These are phyloP conservation scores for Xerocomus minutiporus DNA, from an alignment of 1,284 basidiomycete genomes.

Conservation along the genomic window DNA sequence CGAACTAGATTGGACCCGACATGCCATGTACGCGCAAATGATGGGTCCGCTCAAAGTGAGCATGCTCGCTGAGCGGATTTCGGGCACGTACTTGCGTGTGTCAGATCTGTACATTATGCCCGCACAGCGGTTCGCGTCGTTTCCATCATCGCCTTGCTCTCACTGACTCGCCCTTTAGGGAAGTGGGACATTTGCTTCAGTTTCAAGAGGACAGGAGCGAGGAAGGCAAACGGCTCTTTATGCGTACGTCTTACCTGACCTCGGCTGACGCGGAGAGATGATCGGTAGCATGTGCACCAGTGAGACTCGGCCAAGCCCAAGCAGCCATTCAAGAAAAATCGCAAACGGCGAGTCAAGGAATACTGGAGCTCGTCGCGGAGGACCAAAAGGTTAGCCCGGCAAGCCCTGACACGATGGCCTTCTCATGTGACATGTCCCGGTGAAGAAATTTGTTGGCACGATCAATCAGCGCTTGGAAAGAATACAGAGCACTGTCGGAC, in stretches of 20 bases:
- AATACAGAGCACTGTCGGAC: slow-evolving; percentile 13
- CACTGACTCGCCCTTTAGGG: slow-evolving; percentile 1
- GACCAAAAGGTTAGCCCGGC: slow-evolving; percentile 11
- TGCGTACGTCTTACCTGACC: slow-evolving; percentile 2
- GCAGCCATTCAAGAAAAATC: slow-evolving; percentile 14
- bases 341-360: slow-evolving; percentile 13
- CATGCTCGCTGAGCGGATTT: slow-evolving; percentile 22
- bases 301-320: slow-evolving; percentile 13
- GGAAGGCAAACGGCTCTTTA: slow-evolving; percentile 14
- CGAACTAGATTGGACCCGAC: slow-evolving; percentile 15
- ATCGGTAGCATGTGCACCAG: background rate
- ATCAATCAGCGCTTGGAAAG: slow-evolving; percentile 13
- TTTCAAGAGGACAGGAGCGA: slow-evolving; percentile 20
- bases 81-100: slow-evolving; percentile 16
- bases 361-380: slow-evolving; percentile 13
- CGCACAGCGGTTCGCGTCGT: slow-evolving; percentile 17
- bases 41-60: slow-evolving; percentile 23
- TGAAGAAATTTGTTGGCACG: slow-evolving; percentile 8
- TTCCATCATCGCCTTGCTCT: background rate
- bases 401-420: too few species aligned
- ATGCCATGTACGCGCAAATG: slow-evolving; percentile 23
- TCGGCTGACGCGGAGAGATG: background rate
- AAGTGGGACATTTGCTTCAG: slow-evolving; percentile 18
- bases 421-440: background rate
- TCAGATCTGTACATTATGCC: slow-evolving; percentile 22